Evolutionary conservation across 1,284 basidiomycete species (phyloP), one percentile per base, ranked within the genome.

Genomic region (Agaricales sp.): DNA sequence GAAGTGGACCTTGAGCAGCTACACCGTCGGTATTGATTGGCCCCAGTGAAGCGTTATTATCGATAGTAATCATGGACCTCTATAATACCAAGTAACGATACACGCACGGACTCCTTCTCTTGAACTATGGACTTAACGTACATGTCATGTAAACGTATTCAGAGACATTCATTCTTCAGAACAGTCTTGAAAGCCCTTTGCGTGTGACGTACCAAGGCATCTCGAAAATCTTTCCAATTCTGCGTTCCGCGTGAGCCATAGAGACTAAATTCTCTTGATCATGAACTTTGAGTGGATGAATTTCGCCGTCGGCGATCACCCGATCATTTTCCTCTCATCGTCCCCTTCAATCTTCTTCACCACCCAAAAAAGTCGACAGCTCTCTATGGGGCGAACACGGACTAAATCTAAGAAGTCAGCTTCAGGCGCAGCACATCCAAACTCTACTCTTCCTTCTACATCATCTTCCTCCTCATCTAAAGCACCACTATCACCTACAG

Each of bases 351-450:
- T 20, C 19, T 35, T 8, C n/a, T 35, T n/a, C 39, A 41, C 6
- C 4, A 8, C 39, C 18, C 39, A 20, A 16, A 23, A 13, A 13
- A 14, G 55, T 39, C 19, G 50, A 50, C 50, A 55, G 54, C 46
- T 55, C 46, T 47, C 30, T n/a, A 87, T 88, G 85, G 84, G 80
- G 25, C 75, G 83, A 50, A 75, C 80, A 51, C 69, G 78, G 58
- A 67, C 75, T 47, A 84, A 77, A 53, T 60, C 63, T 55, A 77
- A 72, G 58, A 78, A 77, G 59, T 61, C 61, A 2, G 62, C 63
- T 45, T 68, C 46, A 39, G 48, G 11, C 39, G 55, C 6, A 39
- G 58, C 8, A 59, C 63, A 25, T 61, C 6, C 61, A 19, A 65
- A 67, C 46, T 55, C 61, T 24, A 46, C 59, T 14, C 24, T 57